These are phyloP conservation scores for Exophiala calicioides DNA, from an alignment of 2,329 filamentous ascomycete species.

Conservation along the genomic window DNA sequence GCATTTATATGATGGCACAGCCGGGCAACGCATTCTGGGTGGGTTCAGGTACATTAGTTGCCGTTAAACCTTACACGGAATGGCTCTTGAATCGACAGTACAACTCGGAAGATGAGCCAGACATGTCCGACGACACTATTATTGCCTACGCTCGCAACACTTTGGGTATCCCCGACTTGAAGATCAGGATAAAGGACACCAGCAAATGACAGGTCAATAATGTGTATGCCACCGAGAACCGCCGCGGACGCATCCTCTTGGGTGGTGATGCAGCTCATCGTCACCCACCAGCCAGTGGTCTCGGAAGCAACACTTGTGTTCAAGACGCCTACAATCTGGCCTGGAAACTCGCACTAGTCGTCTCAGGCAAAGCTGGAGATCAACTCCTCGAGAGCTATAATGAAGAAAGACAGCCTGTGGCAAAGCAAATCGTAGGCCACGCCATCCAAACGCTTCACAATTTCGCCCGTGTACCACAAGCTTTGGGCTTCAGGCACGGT, in stretches of 20 bases:
- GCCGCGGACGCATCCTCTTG: conserved; percentile 36
- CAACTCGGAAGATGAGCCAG: not conserved
- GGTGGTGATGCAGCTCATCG: conserved; percentile 38
- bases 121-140: conserved; percentile 27
- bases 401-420: conserved; percentile 42
- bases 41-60: conserved; percentile 35
- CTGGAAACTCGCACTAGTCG: conserved; percentile 45
- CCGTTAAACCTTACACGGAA: conserved; percentile 36
- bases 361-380: conserved; percentile 28
- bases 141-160: conserved; percentile 28
- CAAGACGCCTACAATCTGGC: conserved; percentile 46
- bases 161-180: conserved; percentile 33
- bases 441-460: too few relatives aligned
- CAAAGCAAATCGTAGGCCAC: conserved; percentile 5
- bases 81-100: conserved; percentile 32
- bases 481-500: conserved; percentile 15
- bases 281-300: conserved; percentile 35
- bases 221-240: conserved; percentile 32
- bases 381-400: conserved; percentile 43
- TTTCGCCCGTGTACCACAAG: too few relatives aligned
- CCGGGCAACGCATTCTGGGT: conserved; percentile 16
- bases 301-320: conserved; percentile 41
- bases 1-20: conserved; percentile 15
- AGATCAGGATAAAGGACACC: conserved; percentile 38
- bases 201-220: conserved; percentile 38